phyloP scores from a whole-genome alignment of 208 protist species.

The Angomonas ambiguus region DNA sequence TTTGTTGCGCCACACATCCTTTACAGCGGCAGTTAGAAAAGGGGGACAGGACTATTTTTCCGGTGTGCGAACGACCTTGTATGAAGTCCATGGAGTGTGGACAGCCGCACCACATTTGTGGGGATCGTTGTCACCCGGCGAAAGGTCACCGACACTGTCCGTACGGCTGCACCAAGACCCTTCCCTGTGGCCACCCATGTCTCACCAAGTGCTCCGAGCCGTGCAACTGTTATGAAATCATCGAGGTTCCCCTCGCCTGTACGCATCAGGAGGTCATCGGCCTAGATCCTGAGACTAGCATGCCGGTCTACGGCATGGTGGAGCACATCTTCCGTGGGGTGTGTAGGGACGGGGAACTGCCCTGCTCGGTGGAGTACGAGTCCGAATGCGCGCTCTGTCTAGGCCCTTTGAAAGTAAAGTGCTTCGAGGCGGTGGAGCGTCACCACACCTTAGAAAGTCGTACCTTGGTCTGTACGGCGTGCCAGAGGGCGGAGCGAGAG shows the following conservation, averaged over 20 bases:
- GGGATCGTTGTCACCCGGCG: slow-evolving; percentile 49
- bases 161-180: slow-evolving; percentile 44
- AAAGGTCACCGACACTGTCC: slow-evolving; percentile 44
- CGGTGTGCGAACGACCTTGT: slow-evolving; percentile 57
- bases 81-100: slow-evolving; percentile 53
- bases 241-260: slow-evolving; percentile 55
- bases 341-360: slow-evolving; percentile 56
- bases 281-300: slow-evolving; percentile 47
- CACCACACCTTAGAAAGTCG: slow-evolving; percentile 41
- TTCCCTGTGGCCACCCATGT: slow-evolving; percentile 79
- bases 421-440: slow-evolving; percentile 59
- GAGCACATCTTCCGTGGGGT: slow-evolving; percentile 77
- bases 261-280: slow-evolving; percentile 67
- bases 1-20: slow-evolving; percentile 74
- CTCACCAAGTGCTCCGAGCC: slow-evolving; percentile 43
- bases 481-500: slow-evolving; percentile 63
- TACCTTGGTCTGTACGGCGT: slow-evolving; percentile 60
- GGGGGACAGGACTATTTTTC: slow-evolving; percentile 34
- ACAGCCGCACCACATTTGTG: slow-evolving; percentile 53
- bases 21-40: slow-evolving; percentile 68
- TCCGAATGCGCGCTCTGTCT: slow-evolving; percentile 77
- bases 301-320: slow-evolving; percentile 71
- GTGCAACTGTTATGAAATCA: slow-evolving; percentile 82
- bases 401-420: slow-evolving; percentile 48
- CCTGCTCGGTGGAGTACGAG: slow-evolving; percentile 70